Evolutionary conservation across 441 rosid genomes (phyloP), one percentile per base, ranked within the genome.

Genomic region (Erodium moschatum): DNA sequence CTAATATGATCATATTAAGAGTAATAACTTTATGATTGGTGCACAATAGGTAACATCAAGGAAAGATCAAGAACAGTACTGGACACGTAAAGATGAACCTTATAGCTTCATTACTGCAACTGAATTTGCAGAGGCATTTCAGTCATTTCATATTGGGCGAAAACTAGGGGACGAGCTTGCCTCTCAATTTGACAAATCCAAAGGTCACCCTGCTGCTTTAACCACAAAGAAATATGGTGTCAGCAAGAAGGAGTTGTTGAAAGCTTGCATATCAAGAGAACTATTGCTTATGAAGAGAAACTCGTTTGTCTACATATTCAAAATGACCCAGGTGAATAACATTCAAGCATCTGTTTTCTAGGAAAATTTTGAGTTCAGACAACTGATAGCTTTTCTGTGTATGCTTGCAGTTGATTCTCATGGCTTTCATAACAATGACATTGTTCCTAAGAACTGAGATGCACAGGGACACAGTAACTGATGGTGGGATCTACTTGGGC

Each of bases 41-140:
- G 46, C 46, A 40, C 46, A 90, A 58, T 72, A 92, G 31, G 31
- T 91, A 73, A 93, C 98, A 12, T 93, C 97, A 15, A 84, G 58
- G 81, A 93, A 93, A 76, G 98, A 93, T 81, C 97, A 93, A 60
- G 72, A 72, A 80, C 96, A 89, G 74, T 91, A 91, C 58, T 93
- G 97, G 98, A 69, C 73, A 13, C 46, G 62, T 58, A 78, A 70
- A 72, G 86, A 86, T 62, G 81, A 81, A 38, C 92, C 90, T 40
- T 91, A 93, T 64, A 79, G 80, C 68, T 93, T 82, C 73, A 76
- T 93, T 24, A 81, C 81, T 7, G 90, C 74, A 61, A 74, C 73
- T n/a, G 95, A 89, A 70, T 93, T 93, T 61, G 74, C 89, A 1
- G 90, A 84, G 70, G 91, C 93, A 18, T 93, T 85, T 65, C 88